A percentile compares a stretch with the other conserved stretches of the same genome.
Conservation (phyloP, 73 alveolate species). For the Stentor roeselii region DNA sequence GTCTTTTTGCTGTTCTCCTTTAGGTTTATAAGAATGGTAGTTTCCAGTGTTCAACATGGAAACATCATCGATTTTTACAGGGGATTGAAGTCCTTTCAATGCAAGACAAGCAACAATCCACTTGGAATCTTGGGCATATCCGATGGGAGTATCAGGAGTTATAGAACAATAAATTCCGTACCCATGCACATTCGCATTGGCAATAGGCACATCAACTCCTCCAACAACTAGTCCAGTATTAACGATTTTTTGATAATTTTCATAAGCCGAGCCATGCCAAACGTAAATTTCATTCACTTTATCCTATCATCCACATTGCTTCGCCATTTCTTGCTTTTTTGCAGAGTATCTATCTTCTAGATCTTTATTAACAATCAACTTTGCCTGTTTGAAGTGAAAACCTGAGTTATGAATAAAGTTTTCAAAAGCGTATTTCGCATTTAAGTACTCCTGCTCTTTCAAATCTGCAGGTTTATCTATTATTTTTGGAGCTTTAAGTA, state of each 20-base stretch:
- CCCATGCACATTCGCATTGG: background rate
- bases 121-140: background rate
- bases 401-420: background rate
- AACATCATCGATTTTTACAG: background rate
- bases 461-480: background rate
- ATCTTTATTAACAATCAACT: background rate
- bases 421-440: constrained; percentile 10
- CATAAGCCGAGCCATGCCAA: constrained; percentile 14
- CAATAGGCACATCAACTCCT: background rate
- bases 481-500: background rate
- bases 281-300: background rate
- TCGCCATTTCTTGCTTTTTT: constrained; percentile 2
- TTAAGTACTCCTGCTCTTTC: background rate
- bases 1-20: background rate
- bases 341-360: background rate
- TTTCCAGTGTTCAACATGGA: no score
- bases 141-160: background rate
- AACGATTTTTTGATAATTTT: background rate
- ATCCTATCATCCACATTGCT: background rate
- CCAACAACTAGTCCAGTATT: background rate
- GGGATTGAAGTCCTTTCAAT: background rate
- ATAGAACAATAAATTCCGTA: background rate
- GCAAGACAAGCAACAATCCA: background rate
- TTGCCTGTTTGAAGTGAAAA: background rate
- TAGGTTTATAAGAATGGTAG: background rate